Base-by-base conservation (phyloP, 2,329 filamentous ascomycete genomes). In the Penicillium oxalicum region DNA sequence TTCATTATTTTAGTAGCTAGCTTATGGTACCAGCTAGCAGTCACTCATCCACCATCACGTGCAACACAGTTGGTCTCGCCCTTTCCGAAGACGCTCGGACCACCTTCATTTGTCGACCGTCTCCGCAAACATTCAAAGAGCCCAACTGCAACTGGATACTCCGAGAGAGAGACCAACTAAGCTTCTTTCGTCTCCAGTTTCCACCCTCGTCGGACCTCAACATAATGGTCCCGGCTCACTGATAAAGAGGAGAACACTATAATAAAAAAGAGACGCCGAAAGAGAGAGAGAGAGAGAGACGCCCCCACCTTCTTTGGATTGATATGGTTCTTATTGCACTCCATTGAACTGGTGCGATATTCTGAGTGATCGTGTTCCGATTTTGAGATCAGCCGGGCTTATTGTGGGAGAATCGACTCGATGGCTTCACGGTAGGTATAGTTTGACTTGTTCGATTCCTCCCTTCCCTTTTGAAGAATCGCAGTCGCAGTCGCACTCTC, bases 371-470 rank as follows among this genome's bases (percentile, higher is more conserved):
- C 29, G 29, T 7, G 7, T 32, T 32, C 29, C 29, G 8, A 8
- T 32, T 38, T 54, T 49, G 42, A 48, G 40, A 48, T 2, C 18
- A 18, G 18, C 18, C 18, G 18, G 18, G 18, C 18, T 18, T 18
- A 18, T 18, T 18, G 18, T 18, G 18, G 18, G 18, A 18, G 18
- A 18, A 18, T 18, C 18, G 18, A 18, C 18, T 45, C 54, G 45
- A 69, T 68, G 66, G 62, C 63, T 58, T 68, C 65, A 64, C 64
- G 66, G 66, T 68, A 66, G 11, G 29, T 32, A 7, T 32, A 8
- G 29, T 11, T 5, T 32, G 7, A 2, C 29, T 11, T 53, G 52
- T 46, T 56, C 45, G 25, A 24, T 18, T 11, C 27, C 26, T 24
- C 28, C 39, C 45, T 51, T 45, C 18, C 33, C 50, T 39, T 40